A percentile compares a stretch with the other conserved stretches of the same genome.
Evolutionary conservation across 2,329 filamentous ascomycete species (phyloP).

Genomic region (Exophiala lecanii-corni): DNA sequence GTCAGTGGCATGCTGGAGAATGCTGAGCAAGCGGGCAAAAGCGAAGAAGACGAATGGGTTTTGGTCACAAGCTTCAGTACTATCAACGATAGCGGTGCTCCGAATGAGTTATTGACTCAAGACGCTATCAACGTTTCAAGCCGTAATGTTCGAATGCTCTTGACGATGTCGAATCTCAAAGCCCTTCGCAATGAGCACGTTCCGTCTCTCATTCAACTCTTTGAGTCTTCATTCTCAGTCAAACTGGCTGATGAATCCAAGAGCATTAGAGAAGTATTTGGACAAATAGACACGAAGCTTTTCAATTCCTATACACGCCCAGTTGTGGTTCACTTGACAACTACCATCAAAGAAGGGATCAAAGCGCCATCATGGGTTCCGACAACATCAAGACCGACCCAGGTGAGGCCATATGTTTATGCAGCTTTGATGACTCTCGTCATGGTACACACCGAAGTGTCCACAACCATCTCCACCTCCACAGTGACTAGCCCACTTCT

Average conservation of each 20-base stretch:
- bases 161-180: slow-evolving; percentile 90
- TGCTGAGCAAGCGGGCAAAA: slow-evolving; percentile 69
- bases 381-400: slow-evolving; percentile 53
- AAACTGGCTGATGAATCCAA: slow-evolving; percentile 91
- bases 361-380: slow-evolving; percentile 68
- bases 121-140: slow-evolving; percentile 52
- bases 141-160: slow-evolving; percentile 84
- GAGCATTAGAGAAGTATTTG: slow-evolving; percentile 83
- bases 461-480: slow-evolving; percentile 61
- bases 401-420: slow-evolving; percentile 86
- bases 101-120: slow-evolving; percentile 39
- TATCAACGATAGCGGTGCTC: slow-evolving; percentile 28
- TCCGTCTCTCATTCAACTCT: slow-evolving; percentile 82
- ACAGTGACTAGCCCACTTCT: slow-evolving; percentile 70
- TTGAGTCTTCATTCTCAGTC: slow-evolving; percentile 89
- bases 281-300: slow-evolving; percentile 82
- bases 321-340: slow-evolving; percentile 61
- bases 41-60: slow-evolving; percentile 53
- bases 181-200: slow-evolving; percentile 76
- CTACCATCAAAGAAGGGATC: slow-evolving; percentile 70
- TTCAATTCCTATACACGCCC: slow-evolving; percentile 90
- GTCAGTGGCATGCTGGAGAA: slow-evolving; percentile 96
- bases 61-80: slow-evolving; percentile 39
- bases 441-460: slow-evolving; percentile 84
- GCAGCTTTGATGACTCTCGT: slow-evolving; percentile 79